phyloP scores from a whole-genome alignment of 1,284 basidiomycete genomes.

The Leccinum subrobustum region DNA sequence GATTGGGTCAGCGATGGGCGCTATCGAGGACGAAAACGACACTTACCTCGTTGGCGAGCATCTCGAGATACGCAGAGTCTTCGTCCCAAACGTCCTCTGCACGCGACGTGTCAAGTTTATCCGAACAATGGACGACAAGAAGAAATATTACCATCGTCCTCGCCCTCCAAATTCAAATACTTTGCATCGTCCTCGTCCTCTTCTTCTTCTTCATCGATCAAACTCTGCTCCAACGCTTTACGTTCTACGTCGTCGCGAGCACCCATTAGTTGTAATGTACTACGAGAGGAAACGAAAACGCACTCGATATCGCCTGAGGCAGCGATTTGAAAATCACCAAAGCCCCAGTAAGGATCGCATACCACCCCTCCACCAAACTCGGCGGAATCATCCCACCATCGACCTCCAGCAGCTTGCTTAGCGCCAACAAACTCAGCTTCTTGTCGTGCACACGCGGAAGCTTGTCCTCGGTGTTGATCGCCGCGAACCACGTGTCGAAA shows the following conservation, averaged over 20 bases:
- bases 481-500: conserved; percentile 79
- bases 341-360: conserved; percentile 65
- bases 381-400: conserved; percentile 57
- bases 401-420: conserved; percentile 75
- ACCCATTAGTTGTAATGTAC: background rate
- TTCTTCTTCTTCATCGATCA: conserved; percentile 61
- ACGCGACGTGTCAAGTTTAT: conserved; percentile 8
- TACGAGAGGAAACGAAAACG: conserved; percentile 13
- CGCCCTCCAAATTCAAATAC: conserved; percentile 66
- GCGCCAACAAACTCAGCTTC: conserved; percentile 76
- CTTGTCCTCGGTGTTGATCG: conserved; percentile 59
- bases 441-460: conserved; percentile 91
- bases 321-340: conserved; percentile 74
- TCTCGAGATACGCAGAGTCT: conserved; percentile 78
- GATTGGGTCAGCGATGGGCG: background rate
- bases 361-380: conserved; percentile 67
- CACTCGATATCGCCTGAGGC: conserved; percentile 71
- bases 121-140: background rate
- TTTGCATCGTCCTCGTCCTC: conserved; percentile 56
- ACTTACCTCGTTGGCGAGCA: conserved; percentile 73
- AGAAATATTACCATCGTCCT: conserved; percentile 53
- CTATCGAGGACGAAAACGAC: background rate
- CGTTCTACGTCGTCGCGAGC: conserved; percentile 47
- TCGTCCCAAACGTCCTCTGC: conserved; percentile 82
- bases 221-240: conserved; percentile 58